Percentiles rank a stretch among this genome's conserved stretches.
Conservation (phyloP, 129 eudicot genomes). For the Tagetes erecta region DNA sequence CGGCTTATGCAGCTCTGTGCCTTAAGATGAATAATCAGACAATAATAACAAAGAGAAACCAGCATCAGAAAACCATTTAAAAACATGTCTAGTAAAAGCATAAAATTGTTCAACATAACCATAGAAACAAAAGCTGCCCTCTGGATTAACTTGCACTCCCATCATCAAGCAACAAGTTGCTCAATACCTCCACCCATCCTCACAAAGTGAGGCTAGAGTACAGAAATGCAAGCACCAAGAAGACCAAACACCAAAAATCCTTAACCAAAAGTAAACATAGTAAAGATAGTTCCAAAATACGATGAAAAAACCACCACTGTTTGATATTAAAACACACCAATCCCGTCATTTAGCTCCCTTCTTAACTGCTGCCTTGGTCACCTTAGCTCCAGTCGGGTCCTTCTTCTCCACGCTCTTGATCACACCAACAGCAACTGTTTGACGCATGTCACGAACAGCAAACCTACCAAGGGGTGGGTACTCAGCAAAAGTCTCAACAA, state of each 20-base stretch:
- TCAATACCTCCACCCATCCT: no score
- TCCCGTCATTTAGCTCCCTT: conserved; percentile 25
- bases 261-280: conserved; percentile 15
- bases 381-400: conserved; percentile 35
- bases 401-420: conserved; percentile 35
- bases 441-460: conserved; percentile 37
- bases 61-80: neutral
- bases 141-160: neutral
- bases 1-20: neutral
- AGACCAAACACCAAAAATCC: conserved; percentile 14
- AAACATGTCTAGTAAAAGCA: neutral
- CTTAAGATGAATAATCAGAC: neutral
- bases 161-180: no score
- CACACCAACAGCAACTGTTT: conserved; percentile 35
- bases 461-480: conserved; percentile 32
- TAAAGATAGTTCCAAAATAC: conserved; percentile 20
- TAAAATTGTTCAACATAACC: neutral
- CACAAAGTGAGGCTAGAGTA: conserved; percentile 34
- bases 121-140: neutral
- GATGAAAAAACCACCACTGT: neutral
- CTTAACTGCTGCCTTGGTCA: conserved; percentile 34
- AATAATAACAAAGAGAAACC: neutral
- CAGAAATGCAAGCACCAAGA: conserved; percentile 25
- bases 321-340: neutral
- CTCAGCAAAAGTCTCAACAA: conserved; percentile 34